phyloP scores from a whole-genome alignment of 2,329 filamentous ascomycete genomes.

The Leptosphaerulina australis region DNA sequence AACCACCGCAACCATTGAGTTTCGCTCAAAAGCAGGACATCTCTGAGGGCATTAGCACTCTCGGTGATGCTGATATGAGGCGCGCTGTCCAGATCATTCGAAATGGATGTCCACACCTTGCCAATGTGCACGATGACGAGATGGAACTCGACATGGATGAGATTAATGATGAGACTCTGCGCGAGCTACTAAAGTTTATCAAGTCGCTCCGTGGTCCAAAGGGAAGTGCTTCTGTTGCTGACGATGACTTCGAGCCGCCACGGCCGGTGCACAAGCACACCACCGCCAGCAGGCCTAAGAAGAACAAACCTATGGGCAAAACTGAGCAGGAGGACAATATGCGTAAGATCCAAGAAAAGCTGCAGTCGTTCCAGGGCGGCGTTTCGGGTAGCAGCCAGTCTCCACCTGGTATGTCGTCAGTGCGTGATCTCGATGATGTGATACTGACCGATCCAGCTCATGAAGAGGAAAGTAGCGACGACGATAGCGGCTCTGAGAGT shows the following conservation, averaged over 20 bases:
- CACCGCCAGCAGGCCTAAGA: constrained; percentile 64
- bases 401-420: constrained; percentile 46
- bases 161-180: constrained; percentile 60
- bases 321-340: constrained; percentile 72
- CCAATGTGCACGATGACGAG: constrained; percentile 61
- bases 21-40: constrained; percentile 90
- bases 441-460: constrained; percentile 39
- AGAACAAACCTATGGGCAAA: constrained; percentile 80
- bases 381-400: constrained; percentile 55
- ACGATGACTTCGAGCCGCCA: constrained; percentile 58
- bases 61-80: constrained; percentile 78
- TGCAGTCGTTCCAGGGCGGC: constrained; percentile 50
- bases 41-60: constrained; percentile 79
- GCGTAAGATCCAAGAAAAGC: constrained; percentile 65
- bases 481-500: constrained; percentile 60
- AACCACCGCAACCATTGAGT: constrained; percentile 70
- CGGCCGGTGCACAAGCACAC: constrained; percentile 45
- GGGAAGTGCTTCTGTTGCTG: constrained; percentile 44
- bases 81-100: constrained; percentile 90
- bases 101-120: constrained; percentile 74
- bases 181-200: constrained; percentile 63
- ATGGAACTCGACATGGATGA: constrained; percentile 70
- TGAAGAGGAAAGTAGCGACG: constrained; percentile 60
- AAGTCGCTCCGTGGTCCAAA: constrained; percentile 50
- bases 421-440: constrained; percentile 12